Base-by-base conservation (phyloP, 352 stramenopile species). In the Globisporangium yorkense region DNA sequence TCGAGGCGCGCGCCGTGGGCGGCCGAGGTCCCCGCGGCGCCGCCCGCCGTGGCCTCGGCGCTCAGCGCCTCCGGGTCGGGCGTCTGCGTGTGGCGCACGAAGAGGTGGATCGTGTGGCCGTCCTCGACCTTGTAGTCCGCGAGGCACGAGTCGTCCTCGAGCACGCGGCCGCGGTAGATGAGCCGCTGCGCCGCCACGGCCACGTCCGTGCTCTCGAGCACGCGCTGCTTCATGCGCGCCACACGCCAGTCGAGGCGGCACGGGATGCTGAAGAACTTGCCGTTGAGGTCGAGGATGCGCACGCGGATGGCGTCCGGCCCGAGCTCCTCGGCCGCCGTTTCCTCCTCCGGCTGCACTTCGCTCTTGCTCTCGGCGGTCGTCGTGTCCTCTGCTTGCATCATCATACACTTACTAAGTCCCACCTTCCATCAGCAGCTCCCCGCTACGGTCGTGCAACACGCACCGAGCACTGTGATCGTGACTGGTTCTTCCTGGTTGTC, bases 81-180 rank as follows among this genome's bases (percentile, higher is more conserved):
- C 8, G 67, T 80, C n/a, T 70, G 70, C 1, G 71, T 74, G 67
- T 83, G 68, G 20, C 86, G 74, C 44, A 95, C 88, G 51, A 97
- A 96, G 58, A 97, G 69, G 63, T 97, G 91, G 45, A 97, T 77
- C 9, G 85, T 97, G 61, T 97, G 88, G 9, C 89, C 90, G 43
- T 96, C 77, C 57, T 97, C 89, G 4, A 97, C 78, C 49, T 96
- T 94, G 68, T 97, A 97, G 20, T 79, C 75, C 8, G 65, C 70
- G 7, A 97, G 70, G 5, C 68, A 51, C 37, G 79, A 63, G 3
- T 87, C 80, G 56, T 97, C 90, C 33, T 93, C 85, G 2, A 97
- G 74, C 49, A 96, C 86, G 35, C 87, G 85, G 29, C 91, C 91
- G 24, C 89, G 78, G 61, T 96, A 97, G 59, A 97, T 97, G 39